Percentiles rank a stretch among this genome's conserved stretches.
Evolutionary conservation across 2,329 filamentous ascomycete species (phyloP).

Genomic region (Thelonectria discophora): DNA sequence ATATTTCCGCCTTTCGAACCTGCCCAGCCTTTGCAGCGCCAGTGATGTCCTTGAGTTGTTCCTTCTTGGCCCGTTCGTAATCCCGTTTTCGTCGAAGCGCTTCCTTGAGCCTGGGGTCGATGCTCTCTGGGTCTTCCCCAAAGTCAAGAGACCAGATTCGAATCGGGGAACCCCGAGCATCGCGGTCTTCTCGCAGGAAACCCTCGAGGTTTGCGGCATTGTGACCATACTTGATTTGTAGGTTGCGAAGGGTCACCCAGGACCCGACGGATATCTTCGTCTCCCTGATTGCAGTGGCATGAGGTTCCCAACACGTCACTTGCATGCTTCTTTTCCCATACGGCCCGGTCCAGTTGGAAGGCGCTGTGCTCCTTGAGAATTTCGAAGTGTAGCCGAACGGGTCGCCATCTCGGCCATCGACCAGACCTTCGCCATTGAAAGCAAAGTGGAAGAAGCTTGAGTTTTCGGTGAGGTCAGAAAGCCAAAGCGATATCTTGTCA

Average conservation of each 20-base stretch:
- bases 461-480: slow-evolving; percentile 87
- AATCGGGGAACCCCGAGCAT: slow-evolving; percentile 56
- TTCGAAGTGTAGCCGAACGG: slow-evolving; percentile 61
- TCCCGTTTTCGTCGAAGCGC: slow-evolving; percentile 70
- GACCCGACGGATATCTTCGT: slow-evolving; percentile 63
- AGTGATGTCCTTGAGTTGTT: slow-evolving; percentile 49
- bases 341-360: slow-evolving; percentile 73
- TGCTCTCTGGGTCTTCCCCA: slow-evolving; percentile 50
- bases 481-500: slow-evolving; percentile 69
- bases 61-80: slow-evolving; percentile 64
- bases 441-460: slow-evolving; percentile 64
- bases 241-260: slow-evolving; percentile 74
- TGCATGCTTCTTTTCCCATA: slow-evolving; percentile 76
- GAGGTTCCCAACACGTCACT: slow-evolving; percentile 74
- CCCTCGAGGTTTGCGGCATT: slow-evolving; percentile 72
- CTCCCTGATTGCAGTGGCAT: slow-evolving; percentile 66
- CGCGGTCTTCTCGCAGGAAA: slow-evolving; percentile 69
- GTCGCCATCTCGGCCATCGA: slow-evolving; percentile 59
- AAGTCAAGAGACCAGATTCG: slow-evolving; percentile 63
- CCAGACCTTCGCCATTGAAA: slow-evolving; percentile 43
- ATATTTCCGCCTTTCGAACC: slow-evolving; percentile 49
- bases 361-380: slow-evolving; percentile 33
- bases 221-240: slow-evolving; percentile 70
- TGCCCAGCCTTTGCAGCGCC: slow-evolving; percentile 49
- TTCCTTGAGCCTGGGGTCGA: slow-evolving; percentile 61